Base-by-base conservation (phyloP, 1,284 basidiomycete species). In the Lentinula novae-zelandiae region DNA sequence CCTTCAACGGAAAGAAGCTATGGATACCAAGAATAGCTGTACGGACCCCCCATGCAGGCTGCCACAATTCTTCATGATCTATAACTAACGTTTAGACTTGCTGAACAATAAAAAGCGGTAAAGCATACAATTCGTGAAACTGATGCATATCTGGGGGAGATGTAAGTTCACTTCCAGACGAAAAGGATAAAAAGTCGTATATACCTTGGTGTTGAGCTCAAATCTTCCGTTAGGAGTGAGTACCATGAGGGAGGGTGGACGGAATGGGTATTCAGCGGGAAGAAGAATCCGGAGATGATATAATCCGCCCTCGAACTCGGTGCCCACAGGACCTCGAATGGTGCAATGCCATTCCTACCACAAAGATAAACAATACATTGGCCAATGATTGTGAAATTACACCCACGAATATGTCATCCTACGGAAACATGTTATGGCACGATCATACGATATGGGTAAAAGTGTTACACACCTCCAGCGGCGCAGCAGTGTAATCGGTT, bases 321-420 rank as follows among this genome's bases (percentile, higher is more conserved):
- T 95, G 4, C 87, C 93, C 17, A 82, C 69, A 2, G 96, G 87
- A 1, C 96, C 96, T 63, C 94, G 87, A 55, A 98, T 81, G 6
- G 96, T 98, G 69, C 95, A 98, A 72, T 98, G 96, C 96, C 96
- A 99, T 80, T 97, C 95, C 90, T 93, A 67, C 12, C 36, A 10
- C 42, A 55, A 73, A 65, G 56, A 57, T 66, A 62, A 66, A 55
- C 40, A 62, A 60, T 36, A 13, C 52, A 61, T 22, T 42, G 57
- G 22, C 2, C 10, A 39, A 42, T 58, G 42, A 22, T 17, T 42
- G 52, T 44, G 2, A 40, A 57, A 57, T 53, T 39, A 20, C 27
- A 79, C 87, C 73, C 70, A 90, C 89, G 70, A 93, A 93, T 67
- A 92, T 91, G 73, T 92, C 88, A 66, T 92, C 89, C 87, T 92